Evolutionary conservation across 2,329 filamentous ascomycete species (phyloP).

Genomic region (Xylaria polymorpha): DNA sequence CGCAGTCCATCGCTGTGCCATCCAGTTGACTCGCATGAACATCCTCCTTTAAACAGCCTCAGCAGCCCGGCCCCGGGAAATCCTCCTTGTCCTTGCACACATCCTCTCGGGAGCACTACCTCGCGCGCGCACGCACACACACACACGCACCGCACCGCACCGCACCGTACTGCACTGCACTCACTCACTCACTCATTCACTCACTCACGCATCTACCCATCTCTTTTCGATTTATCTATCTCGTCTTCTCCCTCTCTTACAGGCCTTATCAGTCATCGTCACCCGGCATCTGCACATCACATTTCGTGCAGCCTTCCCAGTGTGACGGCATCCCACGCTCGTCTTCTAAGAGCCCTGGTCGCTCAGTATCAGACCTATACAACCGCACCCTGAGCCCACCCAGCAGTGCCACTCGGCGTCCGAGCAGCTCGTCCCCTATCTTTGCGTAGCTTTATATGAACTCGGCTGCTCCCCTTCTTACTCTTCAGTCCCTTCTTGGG

Average conservation of each 20-base stretch:
- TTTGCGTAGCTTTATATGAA: conserved; percentile 31
- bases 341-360: conserved; percentile 31
- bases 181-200: not conserved
- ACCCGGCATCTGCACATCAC: conserved; percentile 37
- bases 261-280: conserved; percentile 31
- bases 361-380: conserved; percentile 34
- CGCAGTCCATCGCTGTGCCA: conserved; percentile 16
- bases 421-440: conserved; percentile 13
- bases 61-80: conserved; percentile 27
- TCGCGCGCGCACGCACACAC: conserved; percentile 9
- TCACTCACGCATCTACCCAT: conserved; percentile 12
- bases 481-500: conserved; percentile 9
- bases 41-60: conserved; percentile 35
- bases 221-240: conserved; percentile 21
- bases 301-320: conserved; percentile 30
- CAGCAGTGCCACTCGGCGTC: conserved; percentile 28
- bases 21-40: conserved; percentile 35
- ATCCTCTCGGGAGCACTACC: conserved; percentile 24
- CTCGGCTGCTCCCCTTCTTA: conserved; percentile 24
- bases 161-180: not conserved
- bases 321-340: conserved; percentile 33
- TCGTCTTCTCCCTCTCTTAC: conserved; percentile 17
- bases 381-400: conserved; percentile 26
- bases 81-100: conserved; percentile 29
- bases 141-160: not conserved